Evolutionary conservation across 73 alveolate species (phyloP).

Genomic region (Blepharisma stoltei): DNA sequence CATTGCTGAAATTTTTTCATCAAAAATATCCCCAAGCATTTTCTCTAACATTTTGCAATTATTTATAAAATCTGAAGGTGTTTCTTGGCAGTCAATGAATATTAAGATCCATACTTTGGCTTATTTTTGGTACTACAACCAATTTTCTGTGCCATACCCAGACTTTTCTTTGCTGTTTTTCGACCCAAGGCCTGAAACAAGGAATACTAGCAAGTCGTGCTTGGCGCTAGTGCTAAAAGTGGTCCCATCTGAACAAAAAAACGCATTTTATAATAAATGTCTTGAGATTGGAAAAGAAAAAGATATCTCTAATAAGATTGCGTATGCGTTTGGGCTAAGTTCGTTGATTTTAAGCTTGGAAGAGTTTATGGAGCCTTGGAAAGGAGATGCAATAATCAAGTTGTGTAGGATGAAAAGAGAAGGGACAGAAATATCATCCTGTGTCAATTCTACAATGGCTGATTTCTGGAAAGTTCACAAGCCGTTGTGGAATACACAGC

Average conservation of each 20-base stretch:
- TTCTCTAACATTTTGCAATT: too few relatives aligned
- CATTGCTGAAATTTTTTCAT: too few relatives aligned
- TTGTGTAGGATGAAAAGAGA: slow-evolving; percentile 19
- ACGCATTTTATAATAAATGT: neutral
- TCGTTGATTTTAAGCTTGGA: neutral
- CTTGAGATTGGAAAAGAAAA: neutral
- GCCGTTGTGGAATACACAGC: neutral
- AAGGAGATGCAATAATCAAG: slow-evolving; percentile 1
- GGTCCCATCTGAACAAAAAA: neutral
- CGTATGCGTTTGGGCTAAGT: neutral
- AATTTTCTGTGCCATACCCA: neutral
- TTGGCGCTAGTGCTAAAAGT: neutral
- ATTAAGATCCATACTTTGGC: too few relatives aligned
- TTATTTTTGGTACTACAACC: too few relatives aligned
- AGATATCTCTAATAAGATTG: neutral
- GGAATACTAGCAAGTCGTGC: neutral
- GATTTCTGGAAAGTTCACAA: slow-evolving; percentile 21
- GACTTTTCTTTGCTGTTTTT: neutral
- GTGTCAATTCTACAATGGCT: slow-evolving; percentile 21
- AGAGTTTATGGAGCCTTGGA: slow-evolving; percentile 25
- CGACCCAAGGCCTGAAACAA: neutral
- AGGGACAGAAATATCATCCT: neutral
- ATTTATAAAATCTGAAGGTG: too few relatives aligned
- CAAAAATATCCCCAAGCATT: too few relatives aligned
- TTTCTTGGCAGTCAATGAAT: too few relatives aligned